Evolutionary conservation across 2,329 filamentous ascomycete species (phyloP), one percentile per base, ranked within the genome.

Genomic region (Trichophyton rubrum): DNA sequence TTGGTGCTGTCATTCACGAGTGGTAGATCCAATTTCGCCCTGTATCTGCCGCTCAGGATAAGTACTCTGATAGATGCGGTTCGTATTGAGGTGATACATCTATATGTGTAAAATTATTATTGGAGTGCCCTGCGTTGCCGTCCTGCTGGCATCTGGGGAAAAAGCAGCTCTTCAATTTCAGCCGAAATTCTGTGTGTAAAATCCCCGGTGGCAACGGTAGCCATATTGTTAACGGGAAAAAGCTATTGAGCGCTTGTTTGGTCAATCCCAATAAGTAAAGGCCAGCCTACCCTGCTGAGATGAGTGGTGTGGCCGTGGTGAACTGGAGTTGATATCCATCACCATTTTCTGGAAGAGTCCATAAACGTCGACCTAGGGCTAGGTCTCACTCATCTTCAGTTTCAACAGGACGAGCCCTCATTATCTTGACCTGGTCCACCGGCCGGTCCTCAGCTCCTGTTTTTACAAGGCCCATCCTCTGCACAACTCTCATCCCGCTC

Each of bases 31-130:
- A 82, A 68, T 70, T 73, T 82, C 86, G 80, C 83, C 85, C 85
- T 85, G 87, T 90, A 90, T 90, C 87, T 90, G 85, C 87, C 88
- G 85, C 86, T 85, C 85, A 88, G 81, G 86, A 90, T 85, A 75
- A 67, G 63, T 71, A 75, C 78, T 79, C 79, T 89, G 87, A 89
- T 82, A 84, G 85, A 85, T 77, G 86, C 85, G 80, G 87, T 86
- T 90, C 87, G 87, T 79, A 88, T 86, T 85, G 84, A 71, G 84
- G 85, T 82, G 85, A 84, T 82, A 89, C 85, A 89, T 73, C n/a
- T 60, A 47, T 33, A 27, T 17, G n/a, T n/a, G 59, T 53, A 22
- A n/a, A 24, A 8, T 15, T 9, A 22, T 30, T 30, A n/a, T 53
- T 17, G 3, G 11, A 27, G 45, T 27, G 33, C 33, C 40, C 20